Evolutionary conservation across 2,329 filamentous ascomycete species (phyloP), one percentile per base, ranked within the genome.

Genomic region (Chaetomiaceae sp.): DNA sequence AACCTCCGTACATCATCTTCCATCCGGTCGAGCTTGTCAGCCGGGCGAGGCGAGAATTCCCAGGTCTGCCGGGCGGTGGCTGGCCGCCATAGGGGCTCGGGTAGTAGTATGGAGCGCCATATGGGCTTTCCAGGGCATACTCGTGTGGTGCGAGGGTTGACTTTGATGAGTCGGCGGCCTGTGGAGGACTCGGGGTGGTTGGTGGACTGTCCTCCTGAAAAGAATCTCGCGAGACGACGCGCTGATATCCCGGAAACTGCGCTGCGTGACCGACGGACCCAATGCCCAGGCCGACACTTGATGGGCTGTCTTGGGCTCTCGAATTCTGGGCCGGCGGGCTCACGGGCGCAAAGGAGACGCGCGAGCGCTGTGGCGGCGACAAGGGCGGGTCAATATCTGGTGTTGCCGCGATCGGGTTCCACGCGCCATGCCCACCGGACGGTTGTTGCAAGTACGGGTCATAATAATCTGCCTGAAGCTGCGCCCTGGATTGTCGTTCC

Each of bases 261-360:
- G 22, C 14, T 14, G 11, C 37, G 15, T 40, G 19, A 19, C 19
- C 33, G 33, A 11, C 19, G 19, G 39, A 25, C 15, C 19, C 51
- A 15, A 57, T 57, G 17, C 51, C 55, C 33, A 57, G 15, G 19
- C 55, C 54, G 4, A 47, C n/a, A 11, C 47, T 53, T 29, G 50
- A 47, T 6, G 50, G 54, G 6, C 31, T 40, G 11, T 17, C 19
- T 12, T 23, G 38, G 31, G 22, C 31, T 6, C 20, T 12, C 3
- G 19, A 17, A 9, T 36, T 11, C 11, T 31, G 20, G 7, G 17
- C 1, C 9, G 42, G 37, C 9, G 50, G 31, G 36, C 36, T 47
- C 9, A 22, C 29, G n/a, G 43, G n/a, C 15, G 27, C 51, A 36
- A 42, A 51, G 1, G 47, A 22, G 8, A 53, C 39, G 7, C 37